Conservation (phyloP, 2,329 filamentous ascomycete species). For the Meredithiella fracta region DNA sequence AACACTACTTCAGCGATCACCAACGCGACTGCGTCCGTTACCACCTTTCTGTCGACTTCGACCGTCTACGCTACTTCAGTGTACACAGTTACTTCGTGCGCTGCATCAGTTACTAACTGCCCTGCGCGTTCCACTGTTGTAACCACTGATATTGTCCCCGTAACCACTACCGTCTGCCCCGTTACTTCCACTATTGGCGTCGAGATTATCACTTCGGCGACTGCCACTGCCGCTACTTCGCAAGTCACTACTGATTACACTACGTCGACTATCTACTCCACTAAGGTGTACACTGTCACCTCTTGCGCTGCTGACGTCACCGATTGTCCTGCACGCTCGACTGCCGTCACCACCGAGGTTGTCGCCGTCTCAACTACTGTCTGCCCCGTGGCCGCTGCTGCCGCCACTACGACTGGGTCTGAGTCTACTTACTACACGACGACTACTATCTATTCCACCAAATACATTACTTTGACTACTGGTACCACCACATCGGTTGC, state of each 20-base stretch:
- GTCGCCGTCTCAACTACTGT: constrained; percentile 3
- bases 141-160: constrained; percentile 23
- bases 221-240: constrained; percentile 20
- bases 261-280: constrained; percentile 5
- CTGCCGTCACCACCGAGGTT: neutral
- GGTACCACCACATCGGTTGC: neutral
- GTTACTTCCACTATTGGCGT: constrained; percentile 15
- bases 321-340: neutral
- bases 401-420: neutral
- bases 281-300: constrained; percentile 5
- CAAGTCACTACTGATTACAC: constrained; percentile 19
- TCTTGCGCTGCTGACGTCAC: constrained; percentile 1
- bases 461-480: constrained; percentile 43
- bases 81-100: constrained; percentile 45
- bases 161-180: constrained; percentile 23
- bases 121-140: constrained; percentile 22
- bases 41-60: constrained; percentile 26
- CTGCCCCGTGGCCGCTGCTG: neutral
- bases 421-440: neutral
- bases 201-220: neutral
- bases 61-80: constrained; percentile 32
- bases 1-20: constrained; percentile 22
- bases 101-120: constrained; percentile 39
- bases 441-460: constrained; percentile 36
- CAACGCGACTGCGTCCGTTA: constrained; percentile 19